Percentiles rank a stretch among this genome's conserved stretches.
phyloP scores from a whole-genome alignment of 805 yeast genomes.

The Metschnikowia shivogae region DNA sequence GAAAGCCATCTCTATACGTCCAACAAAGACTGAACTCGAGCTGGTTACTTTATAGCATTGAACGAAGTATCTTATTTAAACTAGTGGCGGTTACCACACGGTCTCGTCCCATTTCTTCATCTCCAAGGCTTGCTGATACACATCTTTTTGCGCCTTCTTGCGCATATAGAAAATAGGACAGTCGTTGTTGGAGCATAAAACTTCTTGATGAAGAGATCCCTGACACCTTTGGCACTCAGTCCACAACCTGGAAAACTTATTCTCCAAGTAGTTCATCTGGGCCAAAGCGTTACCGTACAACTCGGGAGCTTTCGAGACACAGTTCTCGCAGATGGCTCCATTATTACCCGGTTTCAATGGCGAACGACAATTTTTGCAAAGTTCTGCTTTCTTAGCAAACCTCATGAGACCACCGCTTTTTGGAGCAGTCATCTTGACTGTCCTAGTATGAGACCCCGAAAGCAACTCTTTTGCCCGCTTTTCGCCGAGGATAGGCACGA shows the following conservation, averaged over 20 bases:
- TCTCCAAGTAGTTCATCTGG: slow-evolving; percentile 74
- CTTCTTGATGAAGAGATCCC: slow-evolving; percentile 93
- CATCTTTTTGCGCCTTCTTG: slow-evolving; percentile 76
- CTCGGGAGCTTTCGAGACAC: slow-evolving; percentile 64
- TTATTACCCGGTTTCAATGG: slow-evolving; percentile 60
- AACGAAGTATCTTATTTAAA: background rate
- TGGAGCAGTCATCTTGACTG: slow-evolving; percentile 68
- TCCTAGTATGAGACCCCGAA: slow-evolving; percentile 79
- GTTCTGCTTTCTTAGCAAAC: slow-evolving; percentile 84
- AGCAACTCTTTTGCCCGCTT: slow-evolving; percentile 73
- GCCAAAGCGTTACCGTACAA: slow-evolving; percentile 78
- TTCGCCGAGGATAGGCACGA: slow-evolving; percentile 93
- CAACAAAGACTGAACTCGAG: slow-evolving; percentile 7
- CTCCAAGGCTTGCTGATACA: slow-evolving; percentile 52
- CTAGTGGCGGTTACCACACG: slow-evolving; percentile 39
- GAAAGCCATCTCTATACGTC: slow-evolving; percentile 25
- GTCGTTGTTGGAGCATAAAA: slow-evolving; percentile 89
- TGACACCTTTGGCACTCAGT: slow-evolving; percentile 98
- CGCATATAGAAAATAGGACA: slow-evolving; percentile 98
- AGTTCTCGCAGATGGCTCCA: slow-evolving; percentile 78
- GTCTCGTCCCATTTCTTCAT: slow-evolving; percentile 63
- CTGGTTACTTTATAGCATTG: background rate
- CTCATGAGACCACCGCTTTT: slow-evolving; percentile 85
- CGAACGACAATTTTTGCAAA: slow-evolving; percentile 83
- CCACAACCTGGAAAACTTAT: slow-evolving; percentile 86